Conservation (phyloP, 2,329 filamentous ascomycete species). For the Aspergillus oerlinghausenensis region DNA sequence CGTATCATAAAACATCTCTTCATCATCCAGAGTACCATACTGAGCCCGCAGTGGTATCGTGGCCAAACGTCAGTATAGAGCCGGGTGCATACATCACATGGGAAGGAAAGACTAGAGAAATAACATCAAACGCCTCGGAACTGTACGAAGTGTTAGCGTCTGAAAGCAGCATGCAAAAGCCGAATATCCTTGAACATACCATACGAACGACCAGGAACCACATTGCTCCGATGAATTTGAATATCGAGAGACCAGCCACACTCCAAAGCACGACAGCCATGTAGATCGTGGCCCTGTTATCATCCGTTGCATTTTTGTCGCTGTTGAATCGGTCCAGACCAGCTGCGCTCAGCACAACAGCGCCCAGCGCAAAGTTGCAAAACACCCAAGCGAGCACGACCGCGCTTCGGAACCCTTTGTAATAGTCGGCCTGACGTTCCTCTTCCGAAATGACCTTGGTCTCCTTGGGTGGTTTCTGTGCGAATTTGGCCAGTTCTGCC, state of each 20-base stretch:
- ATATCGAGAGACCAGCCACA: slow-evolving; percentile 75
- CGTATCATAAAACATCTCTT: slow-evolving; percentile 9
- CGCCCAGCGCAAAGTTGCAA: slow-evolving; percentile 82
- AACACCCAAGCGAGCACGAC: slow-evolving; percentile 97
- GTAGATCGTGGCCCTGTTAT: slow-evolving; percentile 69
- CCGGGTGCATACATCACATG: not conserved
- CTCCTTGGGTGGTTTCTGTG: slow-evolving; percentile 68
- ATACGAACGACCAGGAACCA: slow-evolving; percentile 90
- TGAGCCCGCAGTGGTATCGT: slow-evolving; percentile 29
- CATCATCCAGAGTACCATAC: slow-evolving; percentile 23
- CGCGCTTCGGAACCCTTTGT: slow-evolving; percentile 87
- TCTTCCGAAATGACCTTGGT: slow-evolving; percentile 45
- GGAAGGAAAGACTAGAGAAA: not conserved
- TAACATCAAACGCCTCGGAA: slow-evolving; percentile 48
- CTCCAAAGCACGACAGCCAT: slow-evolving; percentile 84
- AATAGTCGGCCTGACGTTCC: slow-evolving; percentile 96
- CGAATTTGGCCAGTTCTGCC: slow-evolving; percentile 70
- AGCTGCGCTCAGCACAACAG: slow-evolving; percentile 79
- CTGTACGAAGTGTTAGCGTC: slow-evolving; percentile 22
- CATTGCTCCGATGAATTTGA: slow-evolving; percentile 81
- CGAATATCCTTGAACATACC: slow-evolving; percentile 53
- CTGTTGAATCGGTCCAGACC: slow-evolving; percentile 67
- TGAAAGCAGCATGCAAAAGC: not conserved
- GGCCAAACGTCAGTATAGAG: slow-evolving; percentile 17
- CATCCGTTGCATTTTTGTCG: slow-evolving; percentile 40